Base-by-base conservation (phyloP, 495 filamentous ascomycete genomes). In the Penicillium daleae region DNA sequence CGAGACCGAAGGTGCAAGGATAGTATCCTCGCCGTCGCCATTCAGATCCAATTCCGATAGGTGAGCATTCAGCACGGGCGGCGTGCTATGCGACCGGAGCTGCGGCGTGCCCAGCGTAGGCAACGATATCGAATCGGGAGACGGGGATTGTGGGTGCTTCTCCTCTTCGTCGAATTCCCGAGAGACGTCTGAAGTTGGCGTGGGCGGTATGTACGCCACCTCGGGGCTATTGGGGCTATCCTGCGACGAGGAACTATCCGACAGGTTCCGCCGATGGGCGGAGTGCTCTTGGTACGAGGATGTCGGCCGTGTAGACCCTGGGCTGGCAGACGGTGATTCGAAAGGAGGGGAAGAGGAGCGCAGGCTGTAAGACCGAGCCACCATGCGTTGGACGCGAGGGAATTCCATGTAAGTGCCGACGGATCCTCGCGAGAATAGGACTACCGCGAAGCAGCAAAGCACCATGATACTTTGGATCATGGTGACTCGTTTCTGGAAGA, bases 401-500 rank as follows among this genome's bases (percentile, higher is more conserved):
- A 85, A 68, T 51, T 87, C 86, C 48, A 85, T 77, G 62, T 83
- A 83, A 48, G 76, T 77, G 57, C 74, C 73, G 54, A 77, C 76
- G 22, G 75, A 66, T 3, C 74, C 74, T 9, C 85, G 76, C 0
- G 84, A 83, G 73, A 99, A 97, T 55, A 99, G 87, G 50, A 95
- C 90, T 9, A 99, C 82, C 0, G 88, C 88, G 44, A 98, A 89
- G 67, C 93, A 97, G 65, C 93, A 85, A 3, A 99, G 85, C 2
- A 99, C 85, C 19, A 98, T 84, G 9, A 95, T 83, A 59, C 88
- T 90, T 74, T 97, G 94, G 42, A 96, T 82, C 63, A 97, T 92
- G 24, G 90, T 89, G 81, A 99, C 93, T 42, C 95, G 86, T 74
- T 97, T 97, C 76, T 98, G 95, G 74, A 95, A 97, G 49, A 97